These are phyloP conservation scores for Pisolithus orientalis DNA, from an alignment of 768 basidiomycete species.

Conservation along the genomic window DNA sequence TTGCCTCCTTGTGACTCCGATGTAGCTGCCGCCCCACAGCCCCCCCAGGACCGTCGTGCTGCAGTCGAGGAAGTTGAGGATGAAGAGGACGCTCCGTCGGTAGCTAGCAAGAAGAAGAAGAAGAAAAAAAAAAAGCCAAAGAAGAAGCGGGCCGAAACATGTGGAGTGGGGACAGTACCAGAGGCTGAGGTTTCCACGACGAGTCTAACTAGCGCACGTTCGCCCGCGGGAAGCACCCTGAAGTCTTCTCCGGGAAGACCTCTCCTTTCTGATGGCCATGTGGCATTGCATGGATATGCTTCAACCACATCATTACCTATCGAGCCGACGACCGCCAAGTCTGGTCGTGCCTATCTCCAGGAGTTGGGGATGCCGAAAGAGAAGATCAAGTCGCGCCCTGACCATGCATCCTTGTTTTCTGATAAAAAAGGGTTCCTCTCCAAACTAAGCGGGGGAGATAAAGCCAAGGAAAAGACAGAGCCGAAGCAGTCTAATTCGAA, in stretches of 20 bases:
- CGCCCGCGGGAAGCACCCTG: conserved; percentile 21
- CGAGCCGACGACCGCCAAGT: conserved; percentile 53
- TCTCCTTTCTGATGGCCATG: conserved; percentile 11
- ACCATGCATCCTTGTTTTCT: conserved; percentile 47
- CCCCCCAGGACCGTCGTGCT: conserved; percentile 32
- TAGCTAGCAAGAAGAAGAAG: conserved; percentile 57
- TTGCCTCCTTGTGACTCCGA: background rate
- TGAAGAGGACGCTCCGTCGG: conserved; percentile 40
- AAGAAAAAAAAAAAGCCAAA: conserved; percentile 73
- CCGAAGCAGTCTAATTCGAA: conserved; percentile 22
- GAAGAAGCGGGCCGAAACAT: conserved; percentile 49
- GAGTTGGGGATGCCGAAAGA: conserved; percentile 44
- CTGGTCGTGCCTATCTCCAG: conserved; percentile 64
- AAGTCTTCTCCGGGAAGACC: conserved; percentile 6
- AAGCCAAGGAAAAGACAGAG: conserved; percentile 31
- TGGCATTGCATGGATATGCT: conserved; percentile 18
- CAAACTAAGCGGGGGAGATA: conserved; percentile 34
- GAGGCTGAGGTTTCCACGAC: conserved; percentile 13
- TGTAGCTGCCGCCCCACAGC: conserved; percentile 14
- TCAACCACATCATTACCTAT: conserved; percentile 40
- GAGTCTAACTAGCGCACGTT: conserved; percentile 11
- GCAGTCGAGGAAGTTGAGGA: conserved; percentile 74
- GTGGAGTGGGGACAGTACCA: conserved; percentile 16
- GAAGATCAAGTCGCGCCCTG: conserved; percentile 68
- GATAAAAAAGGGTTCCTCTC: conserved; percentile 44